Conservation (phyloP, 495 filamentous ascomycete genomes). For the Parathielavia appendiculata region DNA sequence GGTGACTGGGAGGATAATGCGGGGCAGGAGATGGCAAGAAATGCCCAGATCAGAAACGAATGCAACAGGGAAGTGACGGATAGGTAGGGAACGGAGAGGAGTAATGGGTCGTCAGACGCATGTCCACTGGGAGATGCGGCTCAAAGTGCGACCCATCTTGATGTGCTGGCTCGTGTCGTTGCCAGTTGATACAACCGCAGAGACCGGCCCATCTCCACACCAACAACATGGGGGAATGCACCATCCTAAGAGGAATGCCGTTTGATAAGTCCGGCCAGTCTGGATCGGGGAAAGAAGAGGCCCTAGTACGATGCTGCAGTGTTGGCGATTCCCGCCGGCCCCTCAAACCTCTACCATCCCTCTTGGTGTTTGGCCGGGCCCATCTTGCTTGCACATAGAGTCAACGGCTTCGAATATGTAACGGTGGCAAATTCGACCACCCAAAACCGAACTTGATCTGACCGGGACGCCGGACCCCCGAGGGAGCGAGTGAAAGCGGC, state of each 20-base stretch:
- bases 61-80: slow-evolving; percentile 38
- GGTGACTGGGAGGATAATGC: slow-evolving; percentile 46
- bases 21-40: slow-evolving; percentile 41
- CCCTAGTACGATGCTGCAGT: slow-evolving; percentile 39
- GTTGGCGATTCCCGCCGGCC: neutral
- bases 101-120: slow-evolving; percentile 47
- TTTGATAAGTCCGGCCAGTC: slow-evolving; percentile 41
- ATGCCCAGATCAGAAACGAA: slow-evolving; percentile 43
- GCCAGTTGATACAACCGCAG: slow-evolving; percentile 68
- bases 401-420: slow-evolving; percentile 20
- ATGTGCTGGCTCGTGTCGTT: slow-evolving; percentile 88
- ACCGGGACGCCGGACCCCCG: neutral
- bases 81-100: slow-evolving; percentile 41
- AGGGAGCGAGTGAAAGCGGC: no score
- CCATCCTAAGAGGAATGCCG: slow-evolving; percentile 42
- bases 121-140: slow-evolving; percentile 52
- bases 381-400: slow-evolving; percentile 14
- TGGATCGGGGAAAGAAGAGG: slow-evolving; percentile 35
- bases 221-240: slow-evolving; percentile 47
- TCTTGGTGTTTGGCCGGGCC: slow-evolving; percentile 15
- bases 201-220: slow-evolving; percentile 58
- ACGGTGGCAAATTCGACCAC: slow-evolving; percentile 37
- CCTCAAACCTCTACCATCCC: neutral
- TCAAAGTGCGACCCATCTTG: slow-evolving; percentile 62
- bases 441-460: neutral